Base-by-base conservation (phyloP, 2,329 filamentous ascomycete species). In the Zarea fungicola region DNA sequence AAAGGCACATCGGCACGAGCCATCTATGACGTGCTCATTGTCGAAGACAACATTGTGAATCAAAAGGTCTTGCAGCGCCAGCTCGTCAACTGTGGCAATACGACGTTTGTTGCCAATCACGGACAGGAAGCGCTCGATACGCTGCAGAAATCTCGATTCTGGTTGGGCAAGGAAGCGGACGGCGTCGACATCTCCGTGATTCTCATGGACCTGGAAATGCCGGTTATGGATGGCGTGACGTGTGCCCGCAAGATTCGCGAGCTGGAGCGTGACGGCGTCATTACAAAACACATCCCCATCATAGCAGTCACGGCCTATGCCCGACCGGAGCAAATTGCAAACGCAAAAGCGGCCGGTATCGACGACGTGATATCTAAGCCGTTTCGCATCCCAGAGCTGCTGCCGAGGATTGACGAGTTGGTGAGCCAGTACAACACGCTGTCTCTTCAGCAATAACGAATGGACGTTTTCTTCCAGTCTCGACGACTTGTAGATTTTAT, bases 261-360 rank as follows among this genome's bases (percentile, higher is more conserved):
- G 52, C 70, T 87, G 16, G 85, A 91, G 62, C 69, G 67, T 42
- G 72, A 79, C 46, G 80, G 81, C 18, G 78, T 74, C 26, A 77
- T 87, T 41, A 71, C 76, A 16, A 69, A 73, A 42, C 85, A 88
- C 58, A 79, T 89, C n/a, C 84, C 85, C 3, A 87, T 89, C 56
- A 87, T 89, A 56, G 85, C 84, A n/a, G 85, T 87, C n/a, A 91
- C 87, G 31, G 87, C 87, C 2, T 91, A 91, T 64, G 87, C 85
- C 31, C 74, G 87, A 60, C 77, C 79, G 5, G 84, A 89, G 69
- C 86, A 91, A 65, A 84, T 89, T 51, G 76, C 79, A 55, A 82
- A 77, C 55, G 86, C 87, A 47, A 78, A 87, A 60, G 74, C 78
- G 48, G 84, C 85, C 19, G 87, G 87, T 31, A 89, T 91, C 70